Evolutionary conservation across 331 rosid genomes (phyloP), one percentile per base, ranked within the genome.

Genomic region (Rosa hybrid): DNA sequence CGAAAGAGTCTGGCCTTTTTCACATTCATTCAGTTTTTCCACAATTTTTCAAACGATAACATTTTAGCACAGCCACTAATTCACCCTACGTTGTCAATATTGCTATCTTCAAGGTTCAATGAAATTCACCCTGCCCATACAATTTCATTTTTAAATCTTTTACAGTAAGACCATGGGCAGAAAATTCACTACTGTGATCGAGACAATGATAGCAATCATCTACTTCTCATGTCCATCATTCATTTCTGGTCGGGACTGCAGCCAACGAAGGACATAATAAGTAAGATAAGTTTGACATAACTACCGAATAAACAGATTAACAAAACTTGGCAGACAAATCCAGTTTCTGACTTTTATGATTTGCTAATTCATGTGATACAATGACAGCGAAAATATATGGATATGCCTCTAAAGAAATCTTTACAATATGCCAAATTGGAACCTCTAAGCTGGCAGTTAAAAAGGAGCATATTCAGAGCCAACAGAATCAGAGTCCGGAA

Each of bases 121-220:
- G 34, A 30, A 30, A 30, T 30, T 30, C 34, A 30, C 34, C 34
- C 34, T 30, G 34, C 88, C 82, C 86, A 86, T 4, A 92, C 88
- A 8, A 92, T 92, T 82, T 89, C 89, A n/a, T 92, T 92, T 23
- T 86, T 82, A 6, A 92, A 90, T 67, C 92, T 82, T 78, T 91
- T 82, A 78, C 97, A 92, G 76, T 88, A 30, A 92, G 21, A 89
- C 21, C 97, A 90, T 92, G 45, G 89, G 95, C 78, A 86, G 3
- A 80, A 92, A 89, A 86, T 92, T 90, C 87, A 92, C 94, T 41
- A 41, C 7, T 41, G 44, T 41, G 44, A 41, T 6, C 7, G 44
- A 41, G 44, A 41, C 44, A 3, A 41, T 41, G 44, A 41, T 41
- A 4, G 44, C 44, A 41, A 41, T 41, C 44, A 41, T 41, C 44